Base-by-base conservation (phyloP, 768 basidiomycete species). In the Cubamyces lactineus region DNA sequence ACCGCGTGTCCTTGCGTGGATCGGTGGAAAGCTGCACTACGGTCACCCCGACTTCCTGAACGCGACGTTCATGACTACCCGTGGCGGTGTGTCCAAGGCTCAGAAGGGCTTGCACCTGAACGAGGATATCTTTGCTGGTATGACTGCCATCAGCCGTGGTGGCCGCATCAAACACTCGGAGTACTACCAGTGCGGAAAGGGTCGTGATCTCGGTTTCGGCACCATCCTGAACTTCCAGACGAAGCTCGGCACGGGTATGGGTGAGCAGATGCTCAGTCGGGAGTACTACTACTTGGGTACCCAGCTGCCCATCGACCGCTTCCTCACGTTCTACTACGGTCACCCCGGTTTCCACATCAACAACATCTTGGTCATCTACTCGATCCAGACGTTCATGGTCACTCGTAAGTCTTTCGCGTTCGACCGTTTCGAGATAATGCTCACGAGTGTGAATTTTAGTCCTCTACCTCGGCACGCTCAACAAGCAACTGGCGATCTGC, bases 281-380 rank as follows among this genome's bases (percentile, higher is more conserved):
- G 97, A 99, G 77, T 99, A 99, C 75, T 99, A 98, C 76, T 99
- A 98, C 74, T 82, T 99, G 49, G 97, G 97, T 53, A 99, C 97
- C 9, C 97, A 99, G 74, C 82, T 99, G 58, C 97, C 97, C 38
- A 87, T 99, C 70, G 97, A 99, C 74, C 91, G 97, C 24, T 99
- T 99, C 87, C 81, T 99, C 70, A 98, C 96, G 21, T 99, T 98
- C 83, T 99, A 99, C 80, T 99, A 98, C 70, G 96, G 92, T 57
- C 97, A 99, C 77, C 96, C 97, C 58, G 97, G 94, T 71, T 99
- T 99, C 89, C 97, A 99, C 74, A 87, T 99, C 81, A 99, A 99
- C 84, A 98, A 99, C 74, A 98, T 98, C 70, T 81, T 99, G 72
- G 96, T 99, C 78, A 98, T 99, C 69, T 89, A 94, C 75, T 98